A percentile compares a stretch with the other conserved stretches of the same genome.
Evolutionary conservation across 1,284 basidiomycete genomes (phyloP).

Genomic region (Tilletia caries): DNA sequence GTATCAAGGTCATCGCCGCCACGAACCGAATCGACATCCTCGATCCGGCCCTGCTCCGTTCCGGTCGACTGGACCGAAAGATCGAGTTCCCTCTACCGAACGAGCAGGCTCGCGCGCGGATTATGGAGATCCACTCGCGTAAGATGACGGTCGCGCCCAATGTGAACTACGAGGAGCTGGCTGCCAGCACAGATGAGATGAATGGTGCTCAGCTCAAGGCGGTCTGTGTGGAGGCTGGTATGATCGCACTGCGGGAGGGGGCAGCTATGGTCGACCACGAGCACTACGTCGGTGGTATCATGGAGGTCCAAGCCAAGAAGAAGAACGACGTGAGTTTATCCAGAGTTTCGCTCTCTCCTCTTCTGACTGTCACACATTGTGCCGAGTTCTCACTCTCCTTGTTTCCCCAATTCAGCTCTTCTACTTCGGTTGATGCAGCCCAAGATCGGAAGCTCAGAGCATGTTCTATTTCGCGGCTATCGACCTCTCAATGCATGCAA

Average conservation of each 20-base stretch:
- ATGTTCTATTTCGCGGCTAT: neutral
- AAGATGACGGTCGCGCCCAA: constrained; percentile 81
- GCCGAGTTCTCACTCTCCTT: neutral
- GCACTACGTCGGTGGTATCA: constrained; percentile 52
- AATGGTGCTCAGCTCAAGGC: constrained; percentile 63
- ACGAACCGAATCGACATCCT: constrained; percentile 99
- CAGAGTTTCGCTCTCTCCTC: neutral
- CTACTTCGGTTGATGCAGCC: constrained; percentile 5
- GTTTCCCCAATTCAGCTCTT: neutral
- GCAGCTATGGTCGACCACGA: constrained; percentile 61
- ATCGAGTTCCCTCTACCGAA: constrained; percentile 77
- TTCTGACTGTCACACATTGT: neutral
- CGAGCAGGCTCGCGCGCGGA: constrained; percentile 69
- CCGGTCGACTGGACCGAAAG: constrained; percentile 72
- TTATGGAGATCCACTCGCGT: constrained; percentile 77
- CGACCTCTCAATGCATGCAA: too few relatives aligned
- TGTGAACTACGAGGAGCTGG: constrained; percentile 74
- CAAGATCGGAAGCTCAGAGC: neutral
- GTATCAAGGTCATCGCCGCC: constrained; percentile 98
- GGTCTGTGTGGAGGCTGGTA: constrained; percentile 90
- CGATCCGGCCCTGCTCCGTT: constrained; percentile 71
- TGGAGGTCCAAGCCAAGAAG: constrained; percentile 54
- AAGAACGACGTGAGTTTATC: constrained; percentile 42
- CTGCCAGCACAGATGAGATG: constrained; percentile 72
- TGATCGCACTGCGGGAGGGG: constrained; percentile 93